Conservation (phyloP, 257 asterid genomes). For the Ballota nigra region DNA sequence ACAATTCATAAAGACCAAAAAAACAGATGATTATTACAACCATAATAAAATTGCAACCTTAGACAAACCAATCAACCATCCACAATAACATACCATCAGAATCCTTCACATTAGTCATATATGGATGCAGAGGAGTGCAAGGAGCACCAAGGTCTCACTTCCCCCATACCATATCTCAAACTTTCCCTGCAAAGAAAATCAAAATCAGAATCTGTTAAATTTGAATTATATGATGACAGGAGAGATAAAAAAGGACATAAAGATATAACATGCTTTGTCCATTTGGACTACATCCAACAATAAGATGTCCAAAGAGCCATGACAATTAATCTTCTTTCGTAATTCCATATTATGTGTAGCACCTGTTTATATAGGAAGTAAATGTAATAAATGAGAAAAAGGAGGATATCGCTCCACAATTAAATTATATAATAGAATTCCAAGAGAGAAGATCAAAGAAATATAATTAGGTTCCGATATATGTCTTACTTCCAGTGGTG, state of each 20-base stretch:
- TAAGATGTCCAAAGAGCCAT: background rate
- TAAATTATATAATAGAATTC: background rate
- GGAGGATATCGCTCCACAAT: background rate
- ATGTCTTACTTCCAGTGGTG: background rate
- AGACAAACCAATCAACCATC: constrained; percentile 14
- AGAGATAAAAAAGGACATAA: background rate
- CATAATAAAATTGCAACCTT: background rate
- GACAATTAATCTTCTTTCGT: background rate
- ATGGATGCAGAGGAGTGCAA: constrained; percentile 93
- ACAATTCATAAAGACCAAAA: constrained; percentile 12
- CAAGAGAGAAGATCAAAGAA: background rate
- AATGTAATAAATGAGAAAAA: too few species aligned
- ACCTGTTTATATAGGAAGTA: too few species aligned
- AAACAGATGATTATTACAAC: background rate
- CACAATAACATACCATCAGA: constrained; percentile 56
- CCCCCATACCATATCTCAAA: constrained; percentile 88
- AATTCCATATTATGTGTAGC: background rate
- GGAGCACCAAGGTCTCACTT: constrained; percentile 92
- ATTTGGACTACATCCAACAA: background rate
- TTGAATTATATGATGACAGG: background rate
- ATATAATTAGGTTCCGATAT: background rate
- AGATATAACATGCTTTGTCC: background rate
- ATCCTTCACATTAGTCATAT: constrained; percentile 97
- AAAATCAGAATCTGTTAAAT: constrained; percentile 16
- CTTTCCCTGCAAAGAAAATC: constrained; percentile 54